These are phyloP conservation scores for Cynanchum wilfordii DNA, from an alignment of 257 asterid genomes.

Conservation along the genomic window DNA sequence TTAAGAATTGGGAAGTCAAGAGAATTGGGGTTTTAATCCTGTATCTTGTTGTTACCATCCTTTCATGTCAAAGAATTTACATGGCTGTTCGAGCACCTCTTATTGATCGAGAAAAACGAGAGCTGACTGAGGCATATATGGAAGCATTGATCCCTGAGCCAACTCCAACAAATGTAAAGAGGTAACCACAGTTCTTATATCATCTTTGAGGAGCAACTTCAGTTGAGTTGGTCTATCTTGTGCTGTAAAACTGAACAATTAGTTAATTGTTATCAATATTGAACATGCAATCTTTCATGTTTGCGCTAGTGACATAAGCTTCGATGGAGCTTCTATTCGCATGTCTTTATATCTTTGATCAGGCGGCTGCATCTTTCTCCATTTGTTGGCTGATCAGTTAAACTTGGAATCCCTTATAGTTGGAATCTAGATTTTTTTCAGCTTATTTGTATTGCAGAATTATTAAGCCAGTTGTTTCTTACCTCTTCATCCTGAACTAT, in stretches of 20 bases:
- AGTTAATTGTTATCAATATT: not conserved
- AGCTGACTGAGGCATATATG: slow-evolving; percentile 87
- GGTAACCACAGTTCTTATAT: slow-evolving; percentile 37
- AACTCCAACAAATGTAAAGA: slow-evolving; percentile 67
- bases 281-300: not conserved
- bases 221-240: not conserved
- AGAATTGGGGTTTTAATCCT: slow-evolving; percentile 64
- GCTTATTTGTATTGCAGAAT: not conserved
- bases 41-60: slow-evolving; percentile 41
- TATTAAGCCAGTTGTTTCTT: not conserved
- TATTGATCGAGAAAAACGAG: slow-evolving; percentile 60
- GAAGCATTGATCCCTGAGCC: slow-evolving; percentile 96
- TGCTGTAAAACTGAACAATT: not conserved
- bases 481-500: not conserved
- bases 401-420: not conserved
- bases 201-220: not conserved
- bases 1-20: slow-evolving; percentile 74
- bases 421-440: not conserved
- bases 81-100: slow-evolving; percentile 71
- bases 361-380: not conserved
- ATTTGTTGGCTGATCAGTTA: not conserved
- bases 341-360: not conserved
- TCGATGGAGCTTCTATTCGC: not conserved
- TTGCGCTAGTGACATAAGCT: not conserved
- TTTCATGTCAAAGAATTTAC: slow-evolving; percentile 57